Evolutionary conservation across 2,329 filamentous ascomycete genomes (phyloP), one percentile per base, ranked within the genome.

Genomic region (Claviceps spartinae): DNA sequence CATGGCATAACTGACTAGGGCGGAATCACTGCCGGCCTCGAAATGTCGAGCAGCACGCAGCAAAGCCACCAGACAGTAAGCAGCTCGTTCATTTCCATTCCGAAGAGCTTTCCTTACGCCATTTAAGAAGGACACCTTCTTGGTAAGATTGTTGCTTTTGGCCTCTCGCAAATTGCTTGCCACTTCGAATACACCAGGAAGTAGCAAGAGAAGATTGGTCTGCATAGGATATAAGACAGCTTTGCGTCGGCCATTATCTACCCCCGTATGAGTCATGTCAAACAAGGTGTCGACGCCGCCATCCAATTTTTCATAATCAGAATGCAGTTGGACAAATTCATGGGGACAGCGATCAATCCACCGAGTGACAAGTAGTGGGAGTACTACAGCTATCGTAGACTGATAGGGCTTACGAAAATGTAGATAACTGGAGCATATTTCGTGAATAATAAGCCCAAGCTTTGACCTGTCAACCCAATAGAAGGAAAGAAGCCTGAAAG

Each of bases 161-260:
- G 75, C 74, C 56, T 84, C 81, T 53, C 80, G 74, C 62, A 85
- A 70, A 63, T 82, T 82, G 63, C 80, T 83, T 26, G 81, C 82
- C 37, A 85, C 79, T 63, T 84, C 80, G 57, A 86, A 86, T 5
- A 85, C 78, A 57, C 86, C 82, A 4, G 82, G 82, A 8, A 84
- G 67, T 8, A 86, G 70, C 54, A 85, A 76, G 9, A 85, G 65
- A 4, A 86, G 66, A 13, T 76, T 73, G 2, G 75, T 80, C 61
- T 85, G 82, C 49, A 86, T 70, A 16, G 82, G 81, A 58, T 76
- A 82, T 20, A 84, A 67, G 36, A 78, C 67, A 3, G 72, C 71
- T 57, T 74, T 79, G 47, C 76, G 73, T 55, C 74, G 74, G 40
- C 71, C 72, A 51, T 74, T 78, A 60, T 85, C 81, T 38, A 74